A percentile compares a stretch with the other conserved stretches of the same genome.
Evolutionary conservation across 257 asterid species (phyloP).

Genomic region (Capsicum baccatum): DNA sequence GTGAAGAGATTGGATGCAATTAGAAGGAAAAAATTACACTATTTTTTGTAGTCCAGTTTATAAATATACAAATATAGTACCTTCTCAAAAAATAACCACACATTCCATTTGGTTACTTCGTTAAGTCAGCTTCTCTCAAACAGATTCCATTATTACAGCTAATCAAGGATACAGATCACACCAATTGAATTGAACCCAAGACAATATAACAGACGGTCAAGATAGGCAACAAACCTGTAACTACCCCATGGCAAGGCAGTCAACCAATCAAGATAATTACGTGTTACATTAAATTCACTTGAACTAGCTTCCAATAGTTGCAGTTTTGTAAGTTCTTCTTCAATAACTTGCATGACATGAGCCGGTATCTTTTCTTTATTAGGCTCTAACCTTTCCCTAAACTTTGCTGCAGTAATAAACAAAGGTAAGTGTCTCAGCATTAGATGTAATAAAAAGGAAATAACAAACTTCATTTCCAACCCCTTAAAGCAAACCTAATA

Average conservation of each 20-base stretch:
- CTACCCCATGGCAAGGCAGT: constrained; percentile 99
- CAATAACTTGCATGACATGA: constrained; percentile 96
- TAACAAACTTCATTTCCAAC: not conserved
- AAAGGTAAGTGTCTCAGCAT: not conserved
- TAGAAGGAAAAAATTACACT: not conserved
- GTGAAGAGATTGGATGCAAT: constrained; percentile 4
- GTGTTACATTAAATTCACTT: constrained; percentile 97
- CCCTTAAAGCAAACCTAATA: not conserved
- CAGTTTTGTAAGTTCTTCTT: constrained; percentile 90
- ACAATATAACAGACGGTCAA: not conserved
- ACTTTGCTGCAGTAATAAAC: constrained; percentile 65
- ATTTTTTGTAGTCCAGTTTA: not conserved
- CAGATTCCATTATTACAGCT: constrained; percentile 21
- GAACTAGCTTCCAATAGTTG: constrained; percentile 98
- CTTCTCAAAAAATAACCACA: constrained; percentile 1
- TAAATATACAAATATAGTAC: not conserved
- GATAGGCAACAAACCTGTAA: constrained; percentile 67
- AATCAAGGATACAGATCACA: constrained; percentile 10
- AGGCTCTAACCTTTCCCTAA: constrained; percentile 91
- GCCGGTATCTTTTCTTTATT: constrained; percentile 90
- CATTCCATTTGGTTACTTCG: not conserved
- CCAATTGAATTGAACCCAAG: not conserved
- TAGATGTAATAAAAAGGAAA: not conserved
- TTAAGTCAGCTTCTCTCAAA: constrained; percentile 3
- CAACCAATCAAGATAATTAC: constrained; percentile 99